These are phyloP conservation scores for Balakata baccata DNA, from an alignment of 345 rosid species.

Conservation along the genomic window DNA sequence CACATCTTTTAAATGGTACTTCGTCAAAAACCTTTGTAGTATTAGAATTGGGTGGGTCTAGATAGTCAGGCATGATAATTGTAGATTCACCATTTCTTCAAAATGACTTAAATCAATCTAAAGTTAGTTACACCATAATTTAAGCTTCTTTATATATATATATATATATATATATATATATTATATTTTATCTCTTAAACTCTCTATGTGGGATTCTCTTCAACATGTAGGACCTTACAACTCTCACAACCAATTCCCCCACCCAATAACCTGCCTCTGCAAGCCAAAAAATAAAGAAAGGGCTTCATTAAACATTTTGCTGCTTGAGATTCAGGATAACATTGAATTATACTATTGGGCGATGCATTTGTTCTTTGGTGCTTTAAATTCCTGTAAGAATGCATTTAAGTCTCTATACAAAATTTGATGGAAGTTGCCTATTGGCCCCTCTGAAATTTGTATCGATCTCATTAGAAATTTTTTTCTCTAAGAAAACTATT, in stretches of 20 bases:
- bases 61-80: too few relatives aligned
- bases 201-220: too few relatives aligned
- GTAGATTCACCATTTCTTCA: too few relatives aligned
- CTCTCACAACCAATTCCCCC: background rate
- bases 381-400: background rate
- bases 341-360: background rate
- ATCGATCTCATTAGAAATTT: background rate
- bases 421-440: background rate
- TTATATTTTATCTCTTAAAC: too few relatives aligned
- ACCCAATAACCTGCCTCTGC: background rate
- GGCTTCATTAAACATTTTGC: background rate
- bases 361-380: background rate
- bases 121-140: too few relatives aligned
- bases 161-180: too few relatives aligned
- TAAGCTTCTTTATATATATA: too few relatives aligned
- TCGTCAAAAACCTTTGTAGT: background rate
- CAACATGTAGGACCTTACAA: background rate
- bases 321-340: background rate
- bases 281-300: background rate
- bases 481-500: background rate
- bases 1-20: background rate
- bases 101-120: too few relatives aligned
- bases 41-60: too few relatives aligned
- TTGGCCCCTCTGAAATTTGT: background rate
- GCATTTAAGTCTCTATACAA: background rate